Base-by-base conservation (phyloP, 2,329 filamentous ascomycete species). In the Monosporascus cannonballus region DNA sequence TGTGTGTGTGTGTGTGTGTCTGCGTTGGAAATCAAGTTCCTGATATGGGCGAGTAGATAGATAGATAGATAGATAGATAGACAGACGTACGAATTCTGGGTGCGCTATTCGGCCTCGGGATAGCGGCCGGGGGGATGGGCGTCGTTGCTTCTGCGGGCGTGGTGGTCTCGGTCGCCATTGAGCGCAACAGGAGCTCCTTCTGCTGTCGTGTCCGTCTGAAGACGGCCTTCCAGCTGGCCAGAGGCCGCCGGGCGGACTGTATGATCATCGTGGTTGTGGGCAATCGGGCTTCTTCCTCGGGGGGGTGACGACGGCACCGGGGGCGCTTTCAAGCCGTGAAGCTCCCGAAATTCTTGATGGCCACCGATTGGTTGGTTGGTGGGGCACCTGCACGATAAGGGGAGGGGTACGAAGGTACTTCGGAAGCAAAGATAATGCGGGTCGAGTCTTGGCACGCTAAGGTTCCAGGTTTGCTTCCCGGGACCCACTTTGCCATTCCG, bases 191-290 rank as follows among this genome's bases (percentile, higher is more conserved):
- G 41, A 70, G 60, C 15, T 50, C 59, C 46, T 67, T 72, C 52
- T 80, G 78, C 56, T 77, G 77, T 56, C 82, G 75, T 47, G 78
- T 71, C 65, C 81, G 77, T 58, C 85, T 77, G 61, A 90, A 66
- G 38, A 82, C 73, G 30, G 81, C 75, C 71, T 87, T 89, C 67
- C 89, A 82, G 71, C 83, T 86, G 76, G 83, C 81, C 66, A 89
- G 71, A 56, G 87, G 86, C 80, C 87, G 84, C 72, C 81, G 72
- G 65, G 78, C 65, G 55, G 79, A 71, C 59, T 81, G 76, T 60
- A 80, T 77, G 78, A 89, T 77, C 78, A 89, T 90, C 76, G 78
- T 82, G 58, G 52, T 60, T 6, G 59, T 48, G 42, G 44, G 48
- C 51, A 37, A 44, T 11, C 18, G 39, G 18, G 36, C 20, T 47